These are phyloP conservation scores for Choanephora cucurbitarum DNA, from an alignment of 371 early-diverging fungal species.

Conservation along the genomic window DNA sequence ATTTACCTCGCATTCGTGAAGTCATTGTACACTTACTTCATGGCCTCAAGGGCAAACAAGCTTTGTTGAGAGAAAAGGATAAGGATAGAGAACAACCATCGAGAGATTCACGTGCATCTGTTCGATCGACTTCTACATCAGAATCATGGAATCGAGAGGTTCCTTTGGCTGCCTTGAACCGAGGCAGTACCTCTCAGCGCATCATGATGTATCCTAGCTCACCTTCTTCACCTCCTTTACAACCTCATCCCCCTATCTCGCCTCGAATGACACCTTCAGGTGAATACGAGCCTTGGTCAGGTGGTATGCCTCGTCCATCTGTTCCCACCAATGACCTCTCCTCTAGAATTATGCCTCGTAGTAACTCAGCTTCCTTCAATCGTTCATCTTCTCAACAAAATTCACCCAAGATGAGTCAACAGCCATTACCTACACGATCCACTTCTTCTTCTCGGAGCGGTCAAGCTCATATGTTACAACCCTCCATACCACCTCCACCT, in stretches of 20 bases:
- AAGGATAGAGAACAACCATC: slow-evolving; percentile 6
- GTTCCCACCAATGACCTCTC: slow-evolving; percentile 37
- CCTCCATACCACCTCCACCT: slow-evolving; percentile 12
- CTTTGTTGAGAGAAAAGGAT: slow-evolving; percentile 47
- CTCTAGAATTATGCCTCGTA: slow-evolving; percentile 29
- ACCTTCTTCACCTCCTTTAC: slow-evolving; percentile 20
- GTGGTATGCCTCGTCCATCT: slow-evolving; percentile 47
- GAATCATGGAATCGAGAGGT: slow-evolving; percentile 44
- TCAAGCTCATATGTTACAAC: slow-evolving; percentile 15
- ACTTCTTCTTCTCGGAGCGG: slow-evolving; percentile 41
- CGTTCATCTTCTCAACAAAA: slow-evolving; percentile 25
- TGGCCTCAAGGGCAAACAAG: slow-evolving; percentile 63
- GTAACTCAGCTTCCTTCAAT: slow-evolving; percentile 1
- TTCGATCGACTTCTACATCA: slow-evolving; percentile 18
- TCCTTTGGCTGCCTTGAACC: slow-evolving; percentile 38
- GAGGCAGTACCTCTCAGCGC: slow-evolving; percentile 28
- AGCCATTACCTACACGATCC: slow-evolving; percentile 48
- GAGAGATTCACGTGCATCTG: slow-evolving; percentile 19
- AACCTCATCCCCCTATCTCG: slow-evolving; percentile 11
- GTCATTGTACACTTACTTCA: slow-evolving; percentile 65
- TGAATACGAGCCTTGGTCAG: slow-evolving; percentile 44
- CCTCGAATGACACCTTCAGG: slow-evolving; percentile 25
- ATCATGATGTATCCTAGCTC: slow-evolving; percentile 22
- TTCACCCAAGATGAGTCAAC: slow-evolving; percentile 6
- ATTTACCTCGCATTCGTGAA: slow-evolving; percentile 63